Conservation (phyloP, 2,329 filamentous ascomycete genomes). For the Colletotrichum cordylinicola region DNA sequence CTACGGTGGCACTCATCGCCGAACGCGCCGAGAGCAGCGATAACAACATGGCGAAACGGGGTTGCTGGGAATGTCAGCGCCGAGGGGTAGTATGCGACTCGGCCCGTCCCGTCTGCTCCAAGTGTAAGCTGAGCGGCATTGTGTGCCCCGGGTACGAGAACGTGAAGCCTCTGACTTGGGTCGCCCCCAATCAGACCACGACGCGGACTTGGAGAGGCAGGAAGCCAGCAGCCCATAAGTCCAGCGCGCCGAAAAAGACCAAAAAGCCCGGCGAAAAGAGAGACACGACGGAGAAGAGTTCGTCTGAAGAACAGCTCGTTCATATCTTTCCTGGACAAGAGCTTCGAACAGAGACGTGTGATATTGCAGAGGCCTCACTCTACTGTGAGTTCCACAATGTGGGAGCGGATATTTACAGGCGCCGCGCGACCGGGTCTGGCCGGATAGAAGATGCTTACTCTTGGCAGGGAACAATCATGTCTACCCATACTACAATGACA, state of each 20-base stretch:
- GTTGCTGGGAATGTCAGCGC: slow-evolving; percentile 49
- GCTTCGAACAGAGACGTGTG: slow-evolving; percentile 7
- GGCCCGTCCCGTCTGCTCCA: slow-evolving; percentile 37
- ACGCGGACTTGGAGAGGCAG: slow-evolving; percentile 24
- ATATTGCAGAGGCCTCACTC: not conserved
- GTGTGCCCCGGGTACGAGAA: slow-evolving; percentile 45
- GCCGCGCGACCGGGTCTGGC: not conserved
- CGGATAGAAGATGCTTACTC: not conserved
- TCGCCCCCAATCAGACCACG: slow-evolving; percentile 26
- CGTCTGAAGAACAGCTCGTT: not conserved
- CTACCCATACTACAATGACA: not conserved
- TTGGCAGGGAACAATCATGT: slow-evolving; percentile 1
- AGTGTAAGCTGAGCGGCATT: slow-evolving; percentile 35
- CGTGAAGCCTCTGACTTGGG: slow-evolving; percentile 41
- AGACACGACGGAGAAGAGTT: rapidly evolving
- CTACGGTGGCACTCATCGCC: not conserved
- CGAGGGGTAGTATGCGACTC: slow-evolving; percentile 44
- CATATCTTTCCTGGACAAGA: not conserved
- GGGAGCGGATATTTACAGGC: not conserved
- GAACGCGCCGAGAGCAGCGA: not conserved
- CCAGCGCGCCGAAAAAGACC: not conserved
- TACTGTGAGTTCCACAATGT: slow-evolving; percentile 9
- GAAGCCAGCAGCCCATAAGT: not conserved
- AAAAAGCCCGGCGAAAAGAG: not conserved
- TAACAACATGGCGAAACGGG: not conserved